Evolutionary conservation across 2,329 filamentous ascomycete species (phyloP).

Genomic region (Aspergillus jensenii): DNA sequence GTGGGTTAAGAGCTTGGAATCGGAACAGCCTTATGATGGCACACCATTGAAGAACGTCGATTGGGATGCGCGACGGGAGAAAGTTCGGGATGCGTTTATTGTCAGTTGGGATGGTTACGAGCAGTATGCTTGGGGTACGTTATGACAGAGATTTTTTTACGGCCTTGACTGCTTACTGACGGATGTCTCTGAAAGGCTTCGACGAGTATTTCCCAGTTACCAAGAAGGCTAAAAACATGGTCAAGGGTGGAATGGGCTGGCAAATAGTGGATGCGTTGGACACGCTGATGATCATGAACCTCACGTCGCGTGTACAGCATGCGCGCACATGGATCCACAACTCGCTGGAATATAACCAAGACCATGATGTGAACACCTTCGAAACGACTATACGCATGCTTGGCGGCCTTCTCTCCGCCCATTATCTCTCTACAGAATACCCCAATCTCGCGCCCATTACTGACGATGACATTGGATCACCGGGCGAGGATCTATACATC

Average conservation of each 20-base stretch:
- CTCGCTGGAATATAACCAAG: constrained; percentile 79
- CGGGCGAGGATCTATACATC: constrained; percentile 87
- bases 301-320: constrained; percentile 79
- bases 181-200: constrained; percentile 22
- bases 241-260: constrained; percentile 87
- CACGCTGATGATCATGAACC: constrained; percentile 97
- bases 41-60: constrained; percentile 50
- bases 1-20: constrained; percentile 57
- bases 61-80: constrained; percentile 75
- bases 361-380: constrained; percentile 96
- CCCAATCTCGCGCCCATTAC: constrained; percentile 73
- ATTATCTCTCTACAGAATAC: constrained; percentile 86
- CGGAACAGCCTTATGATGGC: constrained; percentile 28
- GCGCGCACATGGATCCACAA: constrained; percentile 86
- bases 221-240: constrained; percentile 80
- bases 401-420: constrained; percentile 85
- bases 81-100: constrained; percentile 85
- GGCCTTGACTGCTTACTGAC: neutral
- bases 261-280: constrained; percentile 96
- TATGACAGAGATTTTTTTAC: neutral
- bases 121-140: constrained; percentile 88
- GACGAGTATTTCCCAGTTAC: constrained; percentile 86
- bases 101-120: constrained; percentile 92
- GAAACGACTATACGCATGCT: constrained; percentile 98
- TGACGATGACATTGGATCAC: constrained; percentile 68